These are phyloP conservation scores for Neltuma alba DNA, from an alignment of 306 rosid genomes.

Conservation along the genomic window DNA sequence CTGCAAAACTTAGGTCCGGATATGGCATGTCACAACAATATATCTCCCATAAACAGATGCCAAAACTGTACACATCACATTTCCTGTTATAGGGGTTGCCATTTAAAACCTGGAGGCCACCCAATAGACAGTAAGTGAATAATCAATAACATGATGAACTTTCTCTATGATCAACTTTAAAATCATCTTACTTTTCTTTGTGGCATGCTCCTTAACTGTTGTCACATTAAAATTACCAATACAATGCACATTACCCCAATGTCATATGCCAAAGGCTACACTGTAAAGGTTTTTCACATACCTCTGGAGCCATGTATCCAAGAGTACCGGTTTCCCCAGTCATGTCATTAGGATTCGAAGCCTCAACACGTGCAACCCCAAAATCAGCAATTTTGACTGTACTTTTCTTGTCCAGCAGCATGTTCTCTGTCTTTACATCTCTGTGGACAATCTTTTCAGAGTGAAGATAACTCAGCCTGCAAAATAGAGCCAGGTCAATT, in stretches of 20 bases:
- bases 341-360: constrained; percentile 92
- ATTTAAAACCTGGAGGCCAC: constrained; percentile 71
- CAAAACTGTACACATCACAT: constrained; percentile 84
- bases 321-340: constrained; percentile 94
- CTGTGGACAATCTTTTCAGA: constrained; percentile 85
- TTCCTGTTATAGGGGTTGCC: constrained; percentile 90
- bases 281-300: constrained; percentile 28
- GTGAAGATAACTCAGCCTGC: constrained; percentile 82
- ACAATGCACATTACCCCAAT: constrained; percentile 12
- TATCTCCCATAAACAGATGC: constrained; percentile 81
- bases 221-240: constrained; percentile 3
- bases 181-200: neutral
- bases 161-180: constrained; percentile 8
- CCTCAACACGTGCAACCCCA: constrained; percentile 89
- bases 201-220: neutral
- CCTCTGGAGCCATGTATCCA: constrained; percentile 98
- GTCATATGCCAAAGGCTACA: neutral
- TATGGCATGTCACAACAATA: constrained; percentile 93
- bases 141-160: neutral
- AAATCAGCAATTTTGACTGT: constrained; percentile 76
- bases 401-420: constrained; percentile 77
- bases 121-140: constrained; percentile 21
- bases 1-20: constrained; percentile 86
- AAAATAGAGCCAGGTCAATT: constrained; percentile 30
- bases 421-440: constrained; percentile 91